phyloP scores from a whole-genome alignment of 371 early-diverging fungal genomes.

The Smittium culicis region DNA sequence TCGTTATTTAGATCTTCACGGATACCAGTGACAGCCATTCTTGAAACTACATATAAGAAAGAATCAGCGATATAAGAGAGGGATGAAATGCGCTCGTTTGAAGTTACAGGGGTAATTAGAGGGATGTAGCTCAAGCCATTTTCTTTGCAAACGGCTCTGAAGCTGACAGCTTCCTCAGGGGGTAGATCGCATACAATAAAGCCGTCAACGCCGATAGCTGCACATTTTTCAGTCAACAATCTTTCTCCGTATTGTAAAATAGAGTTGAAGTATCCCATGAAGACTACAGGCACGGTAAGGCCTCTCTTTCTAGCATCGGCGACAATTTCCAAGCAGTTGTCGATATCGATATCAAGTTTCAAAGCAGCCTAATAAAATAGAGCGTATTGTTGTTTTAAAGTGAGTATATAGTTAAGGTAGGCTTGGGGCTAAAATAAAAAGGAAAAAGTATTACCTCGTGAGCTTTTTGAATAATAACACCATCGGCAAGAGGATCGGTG shows the following conservation, averaged over 20 bases:
- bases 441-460: conserved; percentile 30
- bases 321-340: conserved; percentile 64
- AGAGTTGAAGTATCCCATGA: conserved; percentile 98
- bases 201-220: conserved; percentile 77
- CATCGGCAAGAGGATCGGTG: conserved; percentile 95
- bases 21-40: conserved; percentile 87
- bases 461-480: conserved; percentile 88
- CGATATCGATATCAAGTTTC: conserved; percentile 57
- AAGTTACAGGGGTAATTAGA: conserved; percentile 85
- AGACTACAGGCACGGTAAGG: conserved; percentile 76
- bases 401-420: no score
- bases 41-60: conserved; percentile 89
- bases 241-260: conserved; percentile 84
- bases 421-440: no score
- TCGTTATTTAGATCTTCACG: conserved; percentile 44
- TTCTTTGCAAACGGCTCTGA: conserved; percentile 56
- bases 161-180: conserved; percentile 81
- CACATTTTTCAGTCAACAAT: conserved; percentile 63
- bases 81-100: conserved; percentile 61
- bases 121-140: conserved; percentile 84
- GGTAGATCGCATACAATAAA: conserved; percentile 94
- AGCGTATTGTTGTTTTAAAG: no score
- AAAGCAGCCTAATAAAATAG: conserved; percentile 38
- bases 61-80: conserved; percentile 69
- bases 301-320: conserved; percentile 65